These are phyloP conservation scores for Trichoderma semiorbis DNA, from an alignment of 2,329 filamentous ascomycete genomes.

Conservation along the genomic window DNA sequence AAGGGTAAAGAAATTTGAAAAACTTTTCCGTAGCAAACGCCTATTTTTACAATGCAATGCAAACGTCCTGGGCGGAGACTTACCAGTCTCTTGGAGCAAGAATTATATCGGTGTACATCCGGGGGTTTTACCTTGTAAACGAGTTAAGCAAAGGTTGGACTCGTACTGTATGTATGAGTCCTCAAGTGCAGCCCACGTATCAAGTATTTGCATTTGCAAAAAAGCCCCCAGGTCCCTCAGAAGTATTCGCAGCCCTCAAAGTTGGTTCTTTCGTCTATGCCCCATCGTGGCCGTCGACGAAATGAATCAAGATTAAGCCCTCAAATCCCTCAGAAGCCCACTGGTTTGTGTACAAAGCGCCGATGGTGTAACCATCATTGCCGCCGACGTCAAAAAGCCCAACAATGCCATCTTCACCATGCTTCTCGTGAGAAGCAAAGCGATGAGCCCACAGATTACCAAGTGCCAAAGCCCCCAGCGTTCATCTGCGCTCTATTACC, in stretches of 20 bases:
- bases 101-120: slow-evolving; percentile 12
- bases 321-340: slow-evolving; percentile 43
- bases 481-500: slow-evolving; percentile 47
- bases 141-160: slow-evolving; percentile 3
- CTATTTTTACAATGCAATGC: slow-evolving; percentile 15
- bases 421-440: slow-evolving; percentile 19
- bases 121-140: slow-evolving; percentile 10
- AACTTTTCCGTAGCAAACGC: slow-evolving; percentile 16
- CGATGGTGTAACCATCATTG: slow-evolving; percentile 26
- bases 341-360: slow-evolving; percentile 27
- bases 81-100: slow-evolving; percentile 17
- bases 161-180: neutral
- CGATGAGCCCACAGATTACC: slow-evolving; percentile 40
- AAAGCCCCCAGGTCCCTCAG: slow-evolving; percentile 38
- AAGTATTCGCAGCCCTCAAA: slow-evolving; percentile 35
- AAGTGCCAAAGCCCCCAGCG: slow-evolving; percentile 51
- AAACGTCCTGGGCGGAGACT: slow-evolving; percentile 17
- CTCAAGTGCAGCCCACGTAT: slow-evolving; percentile 13
- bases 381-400: slow-evolving; percentile 35
- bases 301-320: slow-evolving; percentile 33
- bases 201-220: slow-evolving; percentile 25
- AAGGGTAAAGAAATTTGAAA: neutral
- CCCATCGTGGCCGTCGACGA: slow-evolving; percentile 19
- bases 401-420: slow-evolving; percentile 22
- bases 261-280: slow-evolving; percentile 30